Conservation (phyloP, 2,329 filamentous ascomycete genomes). For the Mycosphaerelloides madeirae region DNA sequence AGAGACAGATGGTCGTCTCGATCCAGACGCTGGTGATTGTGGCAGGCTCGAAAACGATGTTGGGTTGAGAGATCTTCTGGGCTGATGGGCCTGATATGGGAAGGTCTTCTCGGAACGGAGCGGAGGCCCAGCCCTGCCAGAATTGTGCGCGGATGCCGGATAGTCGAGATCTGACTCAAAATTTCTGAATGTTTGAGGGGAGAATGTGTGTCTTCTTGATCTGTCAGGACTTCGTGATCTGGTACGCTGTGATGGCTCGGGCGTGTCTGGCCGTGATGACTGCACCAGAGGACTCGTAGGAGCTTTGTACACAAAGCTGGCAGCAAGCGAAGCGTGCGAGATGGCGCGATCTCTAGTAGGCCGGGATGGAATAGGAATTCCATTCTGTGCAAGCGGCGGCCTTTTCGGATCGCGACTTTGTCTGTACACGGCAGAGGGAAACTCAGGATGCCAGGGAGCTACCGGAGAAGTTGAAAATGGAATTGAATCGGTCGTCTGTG, state of each 20-base stretch:
- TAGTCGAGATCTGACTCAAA: constrained; percentile 41
- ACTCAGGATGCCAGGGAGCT: constrained; percentile 53
- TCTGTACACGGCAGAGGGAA: constrained; percentile 37
- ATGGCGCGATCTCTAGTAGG: constrained; percentile 42
- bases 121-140: constrained; percentile 33
- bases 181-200: constrained; percentile 55
- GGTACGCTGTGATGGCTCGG: constrained; percentile 31
- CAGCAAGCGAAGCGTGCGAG: constrained; percentile 63
- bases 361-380: constrained; percentile 29
- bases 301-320: constrained; percentile 76
- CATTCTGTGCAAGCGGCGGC: constrained; percentile 4
- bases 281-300: constrained; percentile 91
- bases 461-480: constrained; percentile 49
- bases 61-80: constrained; percentile 66
- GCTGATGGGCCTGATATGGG: constrained; percentile 73
- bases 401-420: constrained; percentile 17
- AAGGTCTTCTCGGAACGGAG: constrained; percentile 56
- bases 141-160: constrained; percentile 24
- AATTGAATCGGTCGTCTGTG: constrained; percentile 12
- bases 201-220: constrained; percentile 67
- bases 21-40: constrained; percentile 45
- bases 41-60: constrained; percentile 43
- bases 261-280: constrained; percentile 30
- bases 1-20: constrained; percentile 62
- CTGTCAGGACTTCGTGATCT: constrained; percentile 42